Conservation (phyloP, 345 rosid species). For the Populus ilicifolia region DNA sequence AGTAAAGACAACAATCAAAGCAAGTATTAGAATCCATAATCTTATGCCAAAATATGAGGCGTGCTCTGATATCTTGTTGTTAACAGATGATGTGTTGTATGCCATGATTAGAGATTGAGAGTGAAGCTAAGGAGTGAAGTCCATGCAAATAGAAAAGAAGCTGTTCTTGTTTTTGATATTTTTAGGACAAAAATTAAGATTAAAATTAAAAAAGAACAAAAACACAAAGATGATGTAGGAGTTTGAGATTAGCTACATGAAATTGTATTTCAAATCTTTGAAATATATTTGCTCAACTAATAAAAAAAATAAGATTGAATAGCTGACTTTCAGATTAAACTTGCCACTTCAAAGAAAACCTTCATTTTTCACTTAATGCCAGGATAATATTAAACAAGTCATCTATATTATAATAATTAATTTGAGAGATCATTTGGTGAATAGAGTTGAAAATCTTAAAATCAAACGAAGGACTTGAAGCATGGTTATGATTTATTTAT, state of each 20-base stretch:
- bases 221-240: neutral
- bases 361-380: no score
- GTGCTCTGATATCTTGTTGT: slow-evolving; percentile 31
- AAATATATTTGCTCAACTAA: neutral
- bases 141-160: neutral
- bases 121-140: neutral
- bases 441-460: no score
- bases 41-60: slow-evolving; percentile 47
- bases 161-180: neutral
- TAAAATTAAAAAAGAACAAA: no score
- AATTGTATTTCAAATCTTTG: neutral
- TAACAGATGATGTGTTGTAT: slow-evolving; percentile 17
- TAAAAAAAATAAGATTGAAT: no score
- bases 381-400: no score
- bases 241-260: neutral
- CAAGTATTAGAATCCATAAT: slow-evolving; percentile 48
- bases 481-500: no score
- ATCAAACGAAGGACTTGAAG: no score
- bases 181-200: neutral
- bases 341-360: no score
- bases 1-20: slow-evolving; percentile 20
- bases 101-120: slow-evolving; percentile 18
- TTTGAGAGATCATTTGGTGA: no score
- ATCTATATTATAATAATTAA: no score
- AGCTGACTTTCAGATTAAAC: no score